Evolutionary conservation across 2,329 filamentous ascomycete species (phyloP).

Genomic region (Aspergillus sclerotialis): DNA sequence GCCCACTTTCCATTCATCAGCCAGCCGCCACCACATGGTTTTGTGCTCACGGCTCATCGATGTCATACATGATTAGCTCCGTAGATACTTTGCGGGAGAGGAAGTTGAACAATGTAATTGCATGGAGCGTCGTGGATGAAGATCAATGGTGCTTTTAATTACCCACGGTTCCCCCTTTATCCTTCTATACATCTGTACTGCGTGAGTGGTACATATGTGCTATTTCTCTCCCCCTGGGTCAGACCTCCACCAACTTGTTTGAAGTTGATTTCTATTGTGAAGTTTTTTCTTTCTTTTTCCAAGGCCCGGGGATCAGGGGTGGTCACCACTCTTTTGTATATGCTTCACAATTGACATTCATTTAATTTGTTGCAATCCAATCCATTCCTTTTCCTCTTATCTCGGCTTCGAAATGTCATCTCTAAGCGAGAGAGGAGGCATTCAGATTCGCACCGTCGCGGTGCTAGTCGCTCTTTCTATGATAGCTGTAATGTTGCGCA

Average conservation of each 20-base stretch:
- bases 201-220: background rate
- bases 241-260: no score
- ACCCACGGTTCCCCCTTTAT: background rate
- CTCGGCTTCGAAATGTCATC: slow-evolving; percentile 20
- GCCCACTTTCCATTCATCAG: background rate
- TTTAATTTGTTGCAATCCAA: background rate
- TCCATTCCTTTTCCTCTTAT: slow-evolving; percentile 4
- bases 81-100: no score
- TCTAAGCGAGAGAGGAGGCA: slow-evolving; percentile 16
- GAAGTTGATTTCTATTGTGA: background rate
- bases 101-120: no score
- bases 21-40: background rate
- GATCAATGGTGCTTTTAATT: background rate
- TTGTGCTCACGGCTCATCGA: no score
- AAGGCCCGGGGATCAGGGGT: background rate
- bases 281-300: background rate
- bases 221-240: background rate
- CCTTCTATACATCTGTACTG: background rate
- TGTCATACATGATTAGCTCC: background rate
- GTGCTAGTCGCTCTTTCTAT: slow-evolving; percentile 22
- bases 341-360: background rate
- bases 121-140: background rate
- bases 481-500: slow-evolving; percentile 17
- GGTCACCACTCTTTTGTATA: background rate
- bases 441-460: slow-evolving; percentile 24